Evolutionary conservation across 108 stramenopile species (phyloP), one percentile per base, ranked within the genome.

Genomic region (Skeletonema costatum): DNA sequence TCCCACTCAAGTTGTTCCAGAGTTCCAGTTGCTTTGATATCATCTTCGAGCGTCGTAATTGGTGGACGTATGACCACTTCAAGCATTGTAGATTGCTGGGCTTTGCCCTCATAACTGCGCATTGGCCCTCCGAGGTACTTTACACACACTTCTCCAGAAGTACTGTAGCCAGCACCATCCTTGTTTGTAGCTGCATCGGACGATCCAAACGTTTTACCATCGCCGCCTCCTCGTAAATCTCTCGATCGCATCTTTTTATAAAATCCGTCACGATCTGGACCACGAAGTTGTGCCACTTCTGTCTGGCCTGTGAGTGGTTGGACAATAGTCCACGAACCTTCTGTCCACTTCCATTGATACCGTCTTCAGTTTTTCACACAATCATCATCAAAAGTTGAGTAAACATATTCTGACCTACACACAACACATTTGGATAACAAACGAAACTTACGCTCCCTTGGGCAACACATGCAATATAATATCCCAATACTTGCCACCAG

Each of bases 21-120:
- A 12, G 32, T 36, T 1, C 66, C 68, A 13, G 70, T 64, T 13
- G 70, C 86, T 56, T 86, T 85, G 19, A 70, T 74, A 73, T 88
- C 86, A 48, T 72, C 50, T 29, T 86, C 78, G 32, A 66, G 68
- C 16, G 77, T 71, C 7, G 85, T 80, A 25, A 85, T 81, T n/a
- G 93, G 93, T 44, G 93, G 90, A n/a, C 90, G 73, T 13, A 94
- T 66, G 6, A 85, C 88, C 17, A 90, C 85, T 74, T 94, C 93
- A 56, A 94, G 60, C 58, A 94, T 14, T 14, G 85, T 84, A 11
- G 89, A 87, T 38, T 78, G 79, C 38, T 85, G 84, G 44, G 80
- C 83, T 62, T 88, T 87, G 2, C 89, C 93, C 1, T 69, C 42
- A 76, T 91, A 90, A 17, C 87, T 80, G 56, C 90, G 66, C 58